These are phyloP conservation scores for Penicillium silybi DNA, from an alignment of 495 filamentous ascomycete genomes.

Conservation along the genomic window DNA sequence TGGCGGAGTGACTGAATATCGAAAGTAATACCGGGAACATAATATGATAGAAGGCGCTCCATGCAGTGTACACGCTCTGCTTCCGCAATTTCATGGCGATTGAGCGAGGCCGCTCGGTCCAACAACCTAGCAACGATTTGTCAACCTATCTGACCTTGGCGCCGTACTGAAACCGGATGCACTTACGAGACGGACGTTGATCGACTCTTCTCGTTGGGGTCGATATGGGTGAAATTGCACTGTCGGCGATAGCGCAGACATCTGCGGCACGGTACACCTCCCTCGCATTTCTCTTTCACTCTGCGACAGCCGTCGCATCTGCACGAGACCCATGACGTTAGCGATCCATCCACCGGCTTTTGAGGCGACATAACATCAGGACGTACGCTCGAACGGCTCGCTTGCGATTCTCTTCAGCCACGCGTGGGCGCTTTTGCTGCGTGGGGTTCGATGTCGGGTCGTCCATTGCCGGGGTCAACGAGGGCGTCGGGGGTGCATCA, in stretches of 20 bases:
- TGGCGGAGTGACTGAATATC: conserved; percentile 42
- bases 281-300: conserved; percentile 51
- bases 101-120: conserved; percentile 33
- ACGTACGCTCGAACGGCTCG: conserved; percentile 45
- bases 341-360: neutral
- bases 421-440: conserved; percentile 43
- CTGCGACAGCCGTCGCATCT: conserved; percentile 48
- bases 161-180: neutral
- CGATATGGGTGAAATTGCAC: conserved; percentile 46
- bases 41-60: conserved; percentile 42
- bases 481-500: conserved; percentile 23
- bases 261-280: conserved; percentile 47
- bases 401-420: conserved; percentile 48
- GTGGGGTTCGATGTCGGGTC: conserved; percentile 22
- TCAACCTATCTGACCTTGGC: neutral
- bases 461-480: conserved; percentile 24
- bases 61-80: conserved; percentile 42
- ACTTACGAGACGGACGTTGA: conserved; percentile 40
- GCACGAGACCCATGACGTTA: conserved; percentile 9
- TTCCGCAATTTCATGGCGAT: conserved; percentile 42
- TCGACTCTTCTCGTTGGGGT: conserved; percentile 35
- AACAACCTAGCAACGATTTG: conserved; percentile 23
- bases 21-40: conserved; percentile 41
- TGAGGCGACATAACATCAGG: neutral
- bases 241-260: conserved; percentile 46